Percentiles rank a stretch among this genome's conserved stretches.
Conservation (phyloP, 148 eudicot genomes). For the Hydrangea macrophylla region DNA sequence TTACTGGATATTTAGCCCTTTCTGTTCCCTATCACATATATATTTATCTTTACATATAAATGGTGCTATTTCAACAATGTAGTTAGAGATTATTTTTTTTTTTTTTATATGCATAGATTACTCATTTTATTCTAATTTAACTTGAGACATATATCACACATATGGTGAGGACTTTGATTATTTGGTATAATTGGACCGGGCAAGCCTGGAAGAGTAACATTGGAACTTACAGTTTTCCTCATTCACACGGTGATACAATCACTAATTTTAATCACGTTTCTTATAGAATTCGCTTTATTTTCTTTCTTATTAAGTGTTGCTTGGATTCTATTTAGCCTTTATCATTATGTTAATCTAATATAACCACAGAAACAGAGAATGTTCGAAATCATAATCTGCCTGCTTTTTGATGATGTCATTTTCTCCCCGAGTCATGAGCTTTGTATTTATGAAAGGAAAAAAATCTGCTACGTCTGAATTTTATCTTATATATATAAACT, state of each 20-base stretch:
- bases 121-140: not conserved
- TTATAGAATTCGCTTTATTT: not conserved
- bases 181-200: not conserved
- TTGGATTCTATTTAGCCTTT: not conserved
- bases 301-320: not conserved
- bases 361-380: not conserved
- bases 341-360: not conserved
- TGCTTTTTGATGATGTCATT: not conserved
- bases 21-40: too few species aligned
- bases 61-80: too few species aligned
- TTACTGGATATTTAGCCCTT: too few species aligned
- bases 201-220: not conserved
- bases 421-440: constrained; percentile 4
- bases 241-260: not conserved
- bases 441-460: not conserved
- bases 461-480: not conserved
- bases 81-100: too few species aligned
- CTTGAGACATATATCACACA: not conserved
- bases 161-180: not conserved
- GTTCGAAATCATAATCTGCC: not conserved
- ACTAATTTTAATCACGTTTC: not conserved
- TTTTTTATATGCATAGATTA: not conserved
- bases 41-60: too few species aligned
- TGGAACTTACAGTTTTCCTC: not conserved
- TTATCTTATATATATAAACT: too few species aligned